Evolutionary conservation across 768 basidiomycete genomes (phyloP).

Genomic region (Trichaptum fuscoviolaceum): DNA sequence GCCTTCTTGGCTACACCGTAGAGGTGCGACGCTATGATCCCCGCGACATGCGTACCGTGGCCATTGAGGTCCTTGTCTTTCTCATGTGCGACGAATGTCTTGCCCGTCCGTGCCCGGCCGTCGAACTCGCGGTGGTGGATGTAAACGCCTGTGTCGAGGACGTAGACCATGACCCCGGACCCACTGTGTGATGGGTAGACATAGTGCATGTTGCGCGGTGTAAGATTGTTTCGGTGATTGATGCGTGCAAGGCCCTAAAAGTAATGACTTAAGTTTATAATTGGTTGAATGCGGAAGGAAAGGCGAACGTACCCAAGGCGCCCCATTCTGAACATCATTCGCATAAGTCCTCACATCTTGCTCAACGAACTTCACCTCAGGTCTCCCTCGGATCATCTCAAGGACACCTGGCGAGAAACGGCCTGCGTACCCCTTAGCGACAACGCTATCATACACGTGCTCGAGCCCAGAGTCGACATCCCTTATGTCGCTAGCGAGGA

Average conservation of each 20-base stretch:
- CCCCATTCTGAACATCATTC: not conserved
- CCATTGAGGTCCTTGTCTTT: not conserved
- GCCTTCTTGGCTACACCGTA: constrained; percentile 8
- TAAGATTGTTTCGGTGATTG: not conserved
- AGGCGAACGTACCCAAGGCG: not conserved
- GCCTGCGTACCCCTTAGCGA: not conserved
- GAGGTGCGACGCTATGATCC: constrained; percentile 3
- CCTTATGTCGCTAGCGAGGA: not conserved
- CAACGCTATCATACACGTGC: not conserved
- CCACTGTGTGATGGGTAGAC: not conserved
- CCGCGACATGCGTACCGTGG: constrained; percentile 8
- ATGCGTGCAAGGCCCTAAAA: not conserved
- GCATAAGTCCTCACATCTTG: not conserved
- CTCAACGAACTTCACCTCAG: not conserved
- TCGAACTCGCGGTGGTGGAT: not conserved
- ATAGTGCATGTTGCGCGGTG: not conserved
- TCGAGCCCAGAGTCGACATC: not conserved
- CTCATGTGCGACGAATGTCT: not conserved
- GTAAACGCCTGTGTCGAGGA: not conserved
- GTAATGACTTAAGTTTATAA: not conserved
- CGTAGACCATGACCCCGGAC: not conserved
- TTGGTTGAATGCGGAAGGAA: not conserved
- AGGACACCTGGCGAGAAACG: not conserved
- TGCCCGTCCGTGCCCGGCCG: not conserved
- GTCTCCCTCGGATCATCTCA: not conserved